Base-by-base conservation (phyloP, 768 basidiomycete species). In the Leucocoprinus leucothites region DNA sequence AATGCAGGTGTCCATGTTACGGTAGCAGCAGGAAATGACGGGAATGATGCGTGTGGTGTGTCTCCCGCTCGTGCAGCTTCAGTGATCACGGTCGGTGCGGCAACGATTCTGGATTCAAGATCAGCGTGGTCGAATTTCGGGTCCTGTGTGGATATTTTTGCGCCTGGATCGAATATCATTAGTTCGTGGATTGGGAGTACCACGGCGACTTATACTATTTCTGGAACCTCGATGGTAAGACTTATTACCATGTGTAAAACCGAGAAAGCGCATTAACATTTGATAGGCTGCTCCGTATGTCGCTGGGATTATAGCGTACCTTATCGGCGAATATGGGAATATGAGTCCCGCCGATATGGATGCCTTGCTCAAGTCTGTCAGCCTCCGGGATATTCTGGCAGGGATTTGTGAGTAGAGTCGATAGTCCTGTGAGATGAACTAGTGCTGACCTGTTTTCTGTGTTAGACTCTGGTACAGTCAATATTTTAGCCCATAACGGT, bases 81-180 rank as follows among this genome's bases (percentile, higher is more conserved):
- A 7, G 74, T 66, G 7, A 71, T 68, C 51, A 76, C 75, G 9
- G 72, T 78, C 24, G 76, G 71, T 31, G 72, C 74, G 8, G 63
- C 60, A 16, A 66, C 62, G 40, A 74, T 77, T 59, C 54, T 58
- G 2, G 75, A 74, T 48, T 58, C 59, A 1, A 62, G 70, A 7
- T 65, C 69, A 19, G 63, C 54, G 6, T 74, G 67, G 68, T 76
- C 74, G 38, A 76, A 77, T 64, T 73, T 62, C 46, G 76, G 75
- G 11, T 16, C 64, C n/a, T 58, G 65, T 45, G 70, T 78, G 52
- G 70, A 76, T 57, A 56, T 77, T 56, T 75, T 72, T 54, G 76
- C 74, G 11, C 74, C 75, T 31, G 76, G 75, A n/a, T 46, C 50
- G 5, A 58, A 64, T 51, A 60, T 76, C 34, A 68, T 65, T 45